phyloP scores from a whole-genome alignment of 345 rosid genomes.

The Mercurialis annua region DNA sequence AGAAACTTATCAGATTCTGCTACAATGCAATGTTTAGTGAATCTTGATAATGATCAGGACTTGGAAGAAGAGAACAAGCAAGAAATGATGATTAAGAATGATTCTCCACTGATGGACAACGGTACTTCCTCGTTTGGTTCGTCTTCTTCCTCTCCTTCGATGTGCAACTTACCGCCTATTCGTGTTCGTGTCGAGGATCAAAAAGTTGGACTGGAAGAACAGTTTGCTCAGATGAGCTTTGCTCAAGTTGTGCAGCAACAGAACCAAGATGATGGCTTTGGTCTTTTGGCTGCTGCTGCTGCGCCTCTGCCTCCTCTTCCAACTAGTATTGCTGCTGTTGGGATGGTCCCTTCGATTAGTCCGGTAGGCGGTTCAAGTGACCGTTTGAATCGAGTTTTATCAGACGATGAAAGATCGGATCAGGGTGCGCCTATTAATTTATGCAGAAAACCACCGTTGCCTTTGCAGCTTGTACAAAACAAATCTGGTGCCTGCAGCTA shows the following conservation, averaged over 20 bases:
- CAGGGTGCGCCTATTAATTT: constrained; percentile 39
- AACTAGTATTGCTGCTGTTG: constrained; percentile 5
- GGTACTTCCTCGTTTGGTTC: constrained; percentile 48
- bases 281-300: neutral
- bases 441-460: constrained; percentile 67
- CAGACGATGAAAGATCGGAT: constrained; percentile 71
- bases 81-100: constrained; percentile 20
- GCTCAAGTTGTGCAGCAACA: constrained; percentile 36
- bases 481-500: constrained; percentile 28
- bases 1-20: constrained; percentile 65
- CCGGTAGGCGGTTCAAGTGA: constrained; percentile 31
- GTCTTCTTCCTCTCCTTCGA: constrained; percentile 66
- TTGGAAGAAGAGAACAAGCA: constrained; percentile 35
- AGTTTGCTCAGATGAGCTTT: constrained; percentile 49
- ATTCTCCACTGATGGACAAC: constrained; percentile 52
- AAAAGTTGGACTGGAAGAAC: constrained; percentile 48
- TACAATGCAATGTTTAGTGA: constrained; percentile 45
- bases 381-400: constrained; percentile 29
- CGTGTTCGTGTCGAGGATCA: constrained; percentile 46
- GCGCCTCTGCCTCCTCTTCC: constrained; percentile 37
- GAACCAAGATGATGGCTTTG: constrained; percentile 40
- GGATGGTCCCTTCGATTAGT: constrained; percentile 8
- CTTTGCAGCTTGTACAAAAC: constrained; percentile 46
- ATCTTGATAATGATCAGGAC: constrained; percentile 42
- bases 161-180: constrained; percentile 63